Conservation (phyloP, 78 protist genomes). For the Dictyostelium purpureum region DNA sequence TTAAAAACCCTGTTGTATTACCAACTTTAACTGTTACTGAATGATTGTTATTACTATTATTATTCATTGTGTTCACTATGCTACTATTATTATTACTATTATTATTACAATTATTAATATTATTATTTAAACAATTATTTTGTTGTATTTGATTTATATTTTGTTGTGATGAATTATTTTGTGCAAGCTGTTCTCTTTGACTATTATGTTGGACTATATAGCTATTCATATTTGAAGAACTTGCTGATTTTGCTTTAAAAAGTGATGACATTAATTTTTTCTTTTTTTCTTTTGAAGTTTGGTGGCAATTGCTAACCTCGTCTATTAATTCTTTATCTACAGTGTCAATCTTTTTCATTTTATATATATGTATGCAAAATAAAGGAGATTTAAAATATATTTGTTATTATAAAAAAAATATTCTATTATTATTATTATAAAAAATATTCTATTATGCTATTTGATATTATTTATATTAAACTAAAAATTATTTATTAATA, state of each 20-base stretch:
- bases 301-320: too few species aligned
- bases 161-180: too few species aligned
- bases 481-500: too few species aligned
- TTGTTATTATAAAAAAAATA: too few species aligned
- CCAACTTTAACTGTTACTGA: conserved; percentile 11
- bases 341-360: too few species aligned
- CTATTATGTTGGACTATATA: not conserved
- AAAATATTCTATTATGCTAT: too few species aligned
- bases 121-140: not conserved
- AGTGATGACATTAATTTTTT: conserved; percentile 14
- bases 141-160: not conserved
- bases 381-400: too few species aligned
- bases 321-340: too few species aligned
- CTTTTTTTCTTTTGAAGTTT: conserved; percentile 17
- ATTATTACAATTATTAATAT: not conserved
- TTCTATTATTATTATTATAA: too few species aligned
- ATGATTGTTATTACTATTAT: not conserved
- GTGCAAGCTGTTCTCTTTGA: not conserved
- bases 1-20: not conserved
- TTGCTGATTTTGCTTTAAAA: conserved; percentile 22
- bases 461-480: too few species aligned
- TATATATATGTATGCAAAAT: too few species aligned
- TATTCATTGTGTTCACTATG: too few species aligned
- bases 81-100: not conserved
- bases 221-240: conserved; percentile 13